Conservation (phyloP, 108 stramenopile genomes). For the Licmophora abbreviata region DNA sequence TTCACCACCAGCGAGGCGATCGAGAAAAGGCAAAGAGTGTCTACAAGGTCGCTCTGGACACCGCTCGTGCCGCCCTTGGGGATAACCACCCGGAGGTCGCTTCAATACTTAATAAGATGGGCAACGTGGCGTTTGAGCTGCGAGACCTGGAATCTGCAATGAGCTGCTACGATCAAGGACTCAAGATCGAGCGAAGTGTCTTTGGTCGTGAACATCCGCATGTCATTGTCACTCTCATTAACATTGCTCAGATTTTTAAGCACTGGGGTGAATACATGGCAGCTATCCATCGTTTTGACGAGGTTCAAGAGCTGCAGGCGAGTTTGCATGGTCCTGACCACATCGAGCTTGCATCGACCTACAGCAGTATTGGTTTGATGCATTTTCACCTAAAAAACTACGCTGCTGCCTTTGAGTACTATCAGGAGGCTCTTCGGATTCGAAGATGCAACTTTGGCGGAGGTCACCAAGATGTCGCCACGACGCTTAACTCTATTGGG, state of each 20-base stretch:
- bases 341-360: constrained; percentile 33
- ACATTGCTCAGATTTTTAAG: constrained; percentile 36
- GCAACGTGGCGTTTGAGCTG: constrained; percentile 62
- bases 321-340: constrained; percentile 15
- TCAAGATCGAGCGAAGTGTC: constrained; percentile 39
- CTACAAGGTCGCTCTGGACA: constrained; percentile 23
- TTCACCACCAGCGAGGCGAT: constrained; percentile 36
- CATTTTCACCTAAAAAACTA: constrained; percentile 35
- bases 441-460: constrained; percentile 33
- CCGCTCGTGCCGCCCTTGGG: constrained; percentile 28
- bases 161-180: constrained; percentile 44
- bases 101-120: constrained; percentile 58
- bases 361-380: constrained; percentile 48
- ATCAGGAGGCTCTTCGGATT: constrained; percentile 47
- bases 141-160: constrained; percentile 42
- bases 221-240: constrained; percentile 28
- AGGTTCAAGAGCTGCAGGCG: constrained; percentile 30
- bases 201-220: constrained; percentile 38
- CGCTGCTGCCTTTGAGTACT: constrained; percentile 34
- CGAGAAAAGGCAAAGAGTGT: constrained; percentile 28
- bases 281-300: constrained; percentile 28
- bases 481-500: constrained; percentile 59
- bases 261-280: constrained; percentile 21
- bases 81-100: constrained; percentile 51
- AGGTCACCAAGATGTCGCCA: constrained; percentile 41